Percentiles rank a stretch among this genome's conserved stretches.
Evolutionary conservation across 23 red algal species (phyloP).

Genomic region (Cyanidium caldarium): DNA sequence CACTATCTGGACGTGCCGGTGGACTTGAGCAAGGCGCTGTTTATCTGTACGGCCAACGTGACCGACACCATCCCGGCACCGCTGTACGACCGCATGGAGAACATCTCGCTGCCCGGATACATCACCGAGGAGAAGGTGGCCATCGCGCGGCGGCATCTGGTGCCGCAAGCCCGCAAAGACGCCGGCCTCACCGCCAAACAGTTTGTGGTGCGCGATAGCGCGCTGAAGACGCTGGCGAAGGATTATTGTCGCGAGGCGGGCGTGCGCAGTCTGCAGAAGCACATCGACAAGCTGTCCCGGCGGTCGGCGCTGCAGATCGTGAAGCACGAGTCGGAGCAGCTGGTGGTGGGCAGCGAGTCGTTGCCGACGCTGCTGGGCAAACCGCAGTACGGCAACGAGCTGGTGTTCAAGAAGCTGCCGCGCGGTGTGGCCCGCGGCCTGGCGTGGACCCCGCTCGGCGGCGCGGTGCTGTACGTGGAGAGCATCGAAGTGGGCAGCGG

Average conservation of each 20-base stretch:
- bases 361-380: slow-evolving; percentile 49
- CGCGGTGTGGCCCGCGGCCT: slow-evolving; percentile 70
- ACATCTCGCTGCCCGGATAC: slow-evolving; percentile 77
- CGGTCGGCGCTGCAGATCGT: slow-evolving; percentile 39
- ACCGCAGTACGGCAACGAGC: slow-evolving; percentile 45
- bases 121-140: slow-evolving; percentile 90
- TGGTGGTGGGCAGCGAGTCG: slow-evolving; percentile 23
- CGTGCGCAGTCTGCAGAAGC: slow-evolving; percentile 70
- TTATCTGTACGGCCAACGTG: slow-evolving; percentile 85
- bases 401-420: slow-evolving; percentile 40
- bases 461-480: slow-evolving; percentile 76
- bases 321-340: not conserved
- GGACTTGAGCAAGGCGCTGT: slow-evolving; percentile 74
- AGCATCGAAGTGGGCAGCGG: slow-evolving; percentile 26
- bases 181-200: slow-evolving; percentile 36
- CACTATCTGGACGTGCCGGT: slow-evolving; percentile 86
- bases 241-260: slow-evolving; percentile 95
- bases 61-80: slow-evolving; percentile 75
- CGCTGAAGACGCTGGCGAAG: slow-evolving; percentile 35
- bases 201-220: slow-evolving; percentile 35
- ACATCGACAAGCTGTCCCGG: slow-evolving; percentile 74
- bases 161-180: slow-evolving; percentile 40
- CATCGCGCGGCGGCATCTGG: slow-evolving; percentile 67
- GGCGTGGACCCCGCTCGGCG: slow-evolving; percentile 82
- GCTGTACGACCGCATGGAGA: slow-evolving; percentile 86